Evolutionary conservation across 345 rosid species (phyloP).

Genomic region (Pugionium cornutum): DNA sequence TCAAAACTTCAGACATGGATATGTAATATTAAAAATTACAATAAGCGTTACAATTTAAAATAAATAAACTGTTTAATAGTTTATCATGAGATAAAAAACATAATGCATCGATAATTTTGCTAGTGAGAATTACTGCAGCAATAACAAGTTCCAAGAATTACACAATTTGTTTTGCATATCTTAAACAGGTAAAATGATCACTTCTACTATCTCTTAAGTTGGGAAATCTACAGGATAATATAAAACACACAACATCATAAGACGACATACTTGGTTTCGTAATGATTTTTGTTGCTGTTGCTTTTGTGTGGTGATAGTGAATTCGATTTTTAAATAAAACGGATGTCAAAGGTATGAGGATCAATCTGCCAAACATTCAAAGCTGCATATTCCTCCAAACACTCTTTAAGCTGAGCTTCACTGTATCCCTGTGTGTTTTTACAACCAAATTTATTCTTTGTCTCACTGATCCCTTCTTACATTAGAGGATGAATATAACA

Average conservation of each 20-base stretch:
- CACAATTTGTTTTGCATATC: conserved; percentile 2
- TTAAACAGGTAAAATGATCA: background rate
- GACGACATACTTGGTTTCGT: background rate
- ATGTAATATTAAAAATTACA: no score
- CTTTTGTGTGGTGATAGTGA: background rate
- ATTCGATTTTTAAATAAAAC: conserved; percentile 57
- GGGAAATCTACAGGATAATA: background rate
- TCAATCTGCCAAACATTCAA: conserved; percentile 97
- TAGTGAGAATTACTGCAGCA: no score
- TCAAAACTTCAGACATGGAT: no score
- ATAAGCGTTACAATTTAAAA: no score
- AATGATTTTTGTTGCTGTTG: no score
- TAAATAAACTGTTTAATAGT: no score
- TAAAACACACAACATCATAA: conserved; percentile 6
- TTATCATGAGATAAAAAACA: no score
- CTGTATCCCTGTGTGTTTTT: conserved; percentile 76
- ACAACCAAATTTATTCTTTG: conserved; percentile 12
- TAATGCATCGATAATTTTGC: no score
- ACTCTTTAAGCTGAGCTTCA: conserved; percentile 97
- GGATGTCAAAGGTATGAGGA: conserved; percentile 86
- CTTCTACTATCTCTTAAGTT: conserved; percentile 1
- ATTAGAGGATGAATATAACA: background rate
- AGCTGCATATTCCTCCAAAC: conserved; percentile 95
- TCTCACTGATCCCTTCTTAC: conserved; percentile 22
- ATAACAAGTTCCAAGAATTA: background rate